These are phyloP conservation scores for Suillus discolor DNA, from an alignment of 768 basidiomycete species.

Conservation along the genomic window DNA sequence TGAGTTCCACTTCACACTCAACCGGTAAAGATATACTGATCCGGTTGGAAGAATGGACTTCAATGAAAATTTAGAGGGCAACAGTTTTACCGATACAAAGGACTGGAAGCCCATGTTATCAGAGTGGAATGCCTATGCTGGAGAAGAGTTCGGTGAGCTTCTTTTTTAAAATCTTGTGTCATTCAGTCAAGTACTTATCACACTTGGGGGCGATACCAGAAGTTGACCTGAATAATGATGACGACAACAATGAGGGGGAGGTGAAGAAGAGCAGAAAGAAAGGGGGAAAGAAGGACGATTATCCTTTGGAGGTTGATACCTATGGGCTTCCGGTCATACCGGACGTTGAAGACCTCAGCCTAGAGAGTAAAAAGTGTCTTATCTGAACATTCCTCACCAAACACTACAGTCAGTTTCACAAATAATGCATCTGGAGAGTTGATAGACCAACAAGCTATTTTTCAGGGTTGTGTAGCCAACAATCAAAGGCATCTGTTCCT, in stretches of 20 bases:
- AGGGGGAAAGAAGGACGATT: background rate
- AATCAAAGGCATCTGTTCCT: background rate
- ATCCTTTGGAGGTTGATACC: background rate
- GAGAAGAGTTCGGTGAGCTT: background rate
- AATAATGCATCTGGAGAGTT: background rate
- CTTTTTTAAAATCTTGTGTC: background rate
- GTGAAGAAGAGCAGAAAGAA: background rate
- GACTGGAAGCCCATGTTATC: conserved; percentile 1
- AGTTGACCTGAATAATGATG: background rate
- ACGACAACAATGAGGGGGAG: background rate
- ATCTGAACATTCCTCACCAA: background rate
- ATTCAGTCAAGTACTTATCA: background rate
- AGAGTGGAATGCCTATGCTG: background rate
- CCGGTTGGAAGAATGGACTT: background rate
- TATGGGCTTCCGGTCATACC: background rate
- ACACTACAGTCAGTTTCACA: background rate
- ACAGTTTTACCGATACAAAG: background rate
- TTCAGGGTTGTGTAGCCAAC: background rate
- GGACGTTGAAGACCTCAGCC: too few species aligned
- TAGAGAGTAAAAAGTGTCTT: too few species aligned
- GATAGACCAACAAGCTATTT: background rate
- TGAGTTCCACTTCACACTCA: background rate
- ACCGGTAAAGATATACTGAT: background rate
- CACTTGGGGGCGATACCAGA: background rate
- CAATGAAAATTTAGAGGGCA: background rate